Percentiles rank a stretch among this genome's conserved stretches.
Evolutionary conservation across 2,329 filamentous ascomycete species (phyloP).

Genomic region (Fusarium bactridioides): DNA sequence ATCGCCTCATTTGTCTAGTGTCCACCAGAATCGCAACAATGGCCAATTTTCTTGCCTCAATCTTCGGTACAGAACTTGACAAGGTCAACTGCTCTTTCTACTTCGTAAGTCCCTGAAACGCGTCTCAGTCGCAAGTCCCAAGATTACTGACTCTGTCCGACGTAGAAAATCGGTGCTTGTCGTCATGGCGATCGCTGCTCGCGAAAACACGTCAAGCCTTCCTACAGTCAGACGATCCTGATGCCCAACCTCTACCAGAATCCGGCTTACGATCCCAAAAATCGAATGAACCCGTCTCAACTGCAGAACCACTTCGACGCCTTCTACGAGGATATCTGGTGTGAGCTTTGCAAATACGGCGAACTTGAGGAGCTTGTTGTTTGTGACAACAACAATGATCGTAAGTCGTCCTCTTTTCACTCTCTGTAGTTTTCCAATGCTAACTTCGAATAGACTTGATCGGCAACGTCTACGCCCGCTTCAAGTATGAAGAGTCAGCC

Average conservation of each 20-base stretch:
- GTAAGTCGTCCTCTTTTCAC: conserved; percentile 58
- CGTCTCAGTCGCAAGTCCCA: conserved; percentile 13
- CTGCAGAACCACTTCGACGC: conserved; percentile 99
- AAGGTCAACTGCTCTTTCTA: conserved; percentile 99
- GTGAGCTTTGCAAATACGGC: conserved; percentile 98
- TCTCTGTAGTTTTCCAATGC: background rate
- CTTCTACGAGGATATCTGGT: conserved; percentile 99
- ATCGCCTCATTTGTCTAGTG: background rate
- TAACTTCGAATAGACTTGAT: conserved; percentile 74
- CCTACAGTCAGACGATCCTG: conserved; percentile 96
- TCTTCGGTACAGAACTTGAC: conserved; percentile 99
- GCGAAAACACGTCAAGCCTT: conserved; percentile 98
- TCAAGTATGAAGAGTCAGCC: conserved; percentile 98
- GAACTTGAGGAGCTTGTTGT: conserved; percentile 98
- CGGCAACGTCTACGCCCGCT: conserved; percentile 98
- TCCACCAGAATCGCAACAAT: conserved; percentile 56
- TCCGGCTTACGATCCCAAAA: conserved; percentile 94
- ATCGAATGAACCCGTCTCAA: conserved; percentile 94
- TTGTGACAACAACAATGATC: conserved; percentile 99
- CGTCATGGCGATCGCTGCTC: conserved; percentile 98
- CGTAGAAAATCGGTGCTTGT: conserved; percentile 98
- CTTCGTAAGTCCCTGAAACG: conserved; percentile 51
- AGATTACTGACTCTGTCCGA: conserved; percentile 22
- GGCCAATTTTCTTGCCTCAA: conserved; percentile 98
- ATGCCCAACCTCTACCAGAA: conserved; percentile 99